A percentile compares a stretch with the other conserved stretches of the same genome.
Conservation (phyloP, 768 basidiomycete species). For the Tricholoma furcatifolium region DNA sequence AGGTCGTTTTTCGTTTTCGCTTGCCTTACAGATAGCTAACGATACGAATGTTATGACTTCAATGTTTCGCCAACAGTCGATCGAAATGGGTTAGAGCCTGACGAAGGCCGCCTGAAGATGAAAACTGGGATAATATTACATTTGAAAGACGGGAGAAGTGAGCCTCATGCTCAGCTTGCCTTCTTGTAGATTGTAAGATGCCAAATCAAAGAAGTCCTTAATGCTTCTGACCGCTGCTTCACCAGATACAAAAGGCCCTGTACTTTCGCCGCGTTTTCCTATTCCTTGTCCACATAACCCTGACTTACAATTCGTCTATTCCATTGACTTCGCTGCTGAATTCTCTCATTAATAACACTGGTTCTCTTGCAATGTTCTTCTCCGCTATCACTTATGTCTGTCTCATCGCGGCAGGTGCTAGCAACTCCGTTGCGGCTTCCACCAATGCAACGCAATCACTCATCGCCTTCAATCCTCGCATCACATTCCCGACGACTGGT, state of each 20-base stretch:
- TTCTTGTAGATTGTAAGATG: conserved; percentile 1
- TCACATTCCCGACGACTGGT: conserved; percentile 19
- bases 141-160: conserved; percentile 14
- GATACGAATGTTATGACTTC: too few species aligned
- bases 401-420: conserved; percentile 7
- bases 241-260: conserved; percentile 9
- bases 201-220: conserved; percentile 8
- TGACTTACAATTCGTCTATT: conserved; percentile 1
- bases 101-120: not conserved
- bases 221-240: conserved; percentile 7
- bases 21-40: too few species aligned
- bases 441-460: conserved; percentile 8
- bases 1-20: too few species aligned
- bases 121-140: not conserved
- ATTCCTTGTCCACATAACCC: not conserved
- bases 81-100: too few species aligned
- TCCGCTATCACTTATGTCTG: conserved; percentile 7
- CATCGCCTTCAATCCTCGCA: conserved; percentile 23
- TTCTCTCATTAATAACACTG: not conserved
- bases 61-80: too few species aligned
- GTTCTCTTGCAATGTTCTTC: conserved; percentile 11
- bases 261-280: not conserved
- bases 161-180: conserved; percentile 14
- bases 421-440: conserved; percentile 11
- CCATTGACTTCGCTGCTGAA: not conserved